Evolutionary conservation across 192 early-diverging fungal genomes (phyloP), one percentile per base, ranked within the genome.

Genomic region (Diversispora eburnea): DNA sequence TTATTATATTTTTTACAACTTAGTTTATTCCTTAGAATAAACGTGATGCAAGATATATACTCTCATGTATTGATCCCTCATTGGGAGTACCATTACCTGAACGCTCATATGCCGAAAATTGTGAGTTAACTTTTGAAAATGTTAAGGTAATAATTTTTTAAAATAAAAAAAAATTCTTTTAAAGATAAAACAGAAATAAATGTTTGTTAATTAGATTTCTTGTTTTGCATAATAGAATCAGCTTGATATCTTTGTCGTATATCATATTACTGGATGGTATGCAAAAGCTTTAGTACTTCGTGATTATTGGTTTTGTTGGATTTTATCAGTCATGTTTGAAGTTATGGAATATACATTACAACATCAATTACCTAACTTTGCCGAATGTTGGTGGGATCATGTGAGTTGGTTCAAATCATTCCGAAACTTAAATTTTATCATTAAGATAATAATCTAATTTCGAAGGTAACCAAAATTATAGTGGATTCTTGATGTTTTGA

Each of bases 331-430:
- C 60, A 88, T 94, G 79, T 98, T 98, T 82, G 96, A 98, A 80
- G 82, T 97, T 41, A 88, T 93, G 86, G 96, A 98, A 76, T 98
- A 98, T 81, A 92, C 94, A 62, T 84, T 98, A 56, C 86, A 91
- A 70, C 95, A 98, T 81, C 96, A 97, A 78, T 84, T 98, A 77
- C 91, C 92, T 64, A 98, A 98, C 81, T 98, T 98, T 84, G 91
- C 92, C 67, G 96, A 98, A 85, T 98, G 96, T 78, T 98, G 95
- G 95, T 98, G 95, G 95, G 94, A 98, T 85, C 94, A 98, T 80
- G 90, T 91, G 85, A 75, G 88, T 78, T 12, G 39, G 10, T 59
- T 59, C 5, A 20, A 8, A 20, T 17, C 12, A 17, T 4, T 54
- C 8, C 13, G 6, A 15, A 17, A 45, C 39, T 1, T 43, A 42